phyloP scores from a whole-genome alignment of 305 asterid species.

The Fraxinus dipetala region DNA sequence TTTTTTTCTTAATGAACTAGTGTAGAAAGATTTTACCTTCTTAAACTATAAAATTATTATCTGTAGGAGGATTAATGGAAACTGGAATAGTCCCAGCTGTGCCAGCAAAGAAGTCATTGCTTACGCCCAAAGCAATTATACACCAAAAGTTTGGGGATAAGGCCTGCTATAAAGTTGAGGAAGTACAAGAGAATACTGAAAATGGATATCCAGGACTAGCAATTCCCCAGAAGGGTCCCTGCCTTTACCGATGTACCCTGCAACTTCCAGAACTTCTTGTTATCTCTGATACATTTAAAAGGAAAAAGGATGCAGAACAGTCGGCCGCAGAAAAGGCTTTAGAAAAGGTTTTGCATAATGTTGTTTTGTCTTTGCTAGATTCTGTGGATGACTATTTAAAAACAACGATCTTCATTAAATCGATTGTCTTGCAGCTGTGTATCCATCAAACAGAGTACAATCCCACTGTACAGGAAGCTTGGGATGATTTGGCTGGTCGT shows the following conservation, averaged over 20 bases:
- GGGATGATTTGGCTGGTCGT: conserved; percentile 65
- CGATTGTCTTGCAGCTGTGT: conserved; percentile 55
- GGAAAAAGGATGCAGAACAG: conserved; percentile 89
- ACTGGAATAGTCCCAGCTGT: conserved; percentile 30
- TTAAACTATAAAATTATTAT: background rate
- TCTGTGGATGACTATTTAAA: conserved; percentile 3
- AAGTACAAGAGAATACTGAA: conserved; percentile 53
- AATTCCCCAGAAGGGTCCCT: conserved; percentile 60
- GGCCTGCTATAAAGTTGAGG: conserved; percentile 78
- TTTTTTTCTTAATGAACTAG: conserved; percentile 4
- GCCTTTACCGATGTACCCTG: conserved; percentile 70
- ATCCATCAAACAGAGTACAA: conserved; percentile 56
- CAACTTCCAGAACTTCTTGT: conserved; percentile 70
- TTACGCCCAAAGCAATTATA: conserved; percentile 83
- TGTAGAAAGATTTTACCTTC: conserved; percentile 12
- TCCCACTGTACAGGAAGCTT: conserved; percentile 69
- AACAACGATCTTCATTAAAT: conserved; percentile 16
- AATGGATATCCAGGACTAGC: conserved; percentile 73
- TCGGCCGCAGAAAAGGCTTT: conserved; percentile 90
- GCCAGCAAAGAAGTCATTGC: conserved; percentile 47
- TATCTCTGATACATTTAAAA: conserved; percentile 58
- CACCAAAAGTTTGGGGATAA: conserved; percentile 66
- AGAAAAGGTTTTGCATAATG: conserved; percentile 50
- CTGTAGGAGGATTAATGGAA: conserved; percentile 37
- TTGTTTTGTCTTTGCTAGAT: conserved; percentile 17